Evolutionary conservation across 306 rosid genomes (phyloP), one percentile per base, ranked within the genome.

Genomic region (peach (Prunus persica)): DNA sequence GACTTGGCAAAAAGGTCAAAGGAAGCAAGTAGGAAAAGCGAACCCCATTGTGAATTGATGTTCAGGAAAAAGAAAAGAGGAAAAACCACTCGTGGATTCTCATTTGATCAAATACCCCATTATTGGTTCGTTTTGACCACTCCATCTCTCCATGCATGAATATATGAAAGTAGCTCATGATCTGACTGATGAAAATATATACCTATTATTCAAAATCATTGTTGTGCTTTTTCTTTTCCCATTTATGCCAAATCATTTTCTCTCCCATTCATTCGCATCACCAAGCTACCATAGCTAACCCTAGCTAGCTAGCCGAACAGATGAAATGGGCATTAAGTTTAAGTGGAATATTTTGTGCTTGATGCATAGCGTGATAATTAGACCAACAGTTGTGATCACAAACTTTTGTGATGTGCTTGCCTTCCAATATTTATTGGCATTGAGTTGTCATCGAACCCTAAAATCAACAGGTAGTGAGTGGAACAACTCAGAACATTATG

Each of bases 1-100:
- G 78, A 65, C 80, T 75, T 71, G 6, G 52, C 72, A 38, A 16
- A 86, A 86, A 71, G 87, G 73, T 74, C 41, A 30, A 78, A 74
- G 79, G 76, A 49, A 47, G 69, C 46, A 73, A 61, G 73, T 52
- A 68, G 73, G 51, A 65, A 67, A 80, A 60, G 68, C 24, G 58
- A 49, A 45, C 76, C 78, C 62, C 74, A 51, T 22, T 69, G 13
- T 30, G 34, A 32, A 43, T 60, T 69, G 71, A 80, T 69, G 58
- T 61, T 38, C 18, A 47, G 18, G 25, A n/a, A 45, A 38, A 38
- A 38, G 43, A 38, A 38, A 38, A 38, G 43, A 38, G 43, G 2
- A 8, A 38, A 38, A 69, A 32, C 75, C 51, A 20, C 54, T 80
- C 49, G 71, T 74, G 79, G 85, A 80, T 86, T 78, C 83, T 77